Conservation (phyloP, 192 early-diverging fungal genomes). For the Spizellomyces sp. region DNA sequence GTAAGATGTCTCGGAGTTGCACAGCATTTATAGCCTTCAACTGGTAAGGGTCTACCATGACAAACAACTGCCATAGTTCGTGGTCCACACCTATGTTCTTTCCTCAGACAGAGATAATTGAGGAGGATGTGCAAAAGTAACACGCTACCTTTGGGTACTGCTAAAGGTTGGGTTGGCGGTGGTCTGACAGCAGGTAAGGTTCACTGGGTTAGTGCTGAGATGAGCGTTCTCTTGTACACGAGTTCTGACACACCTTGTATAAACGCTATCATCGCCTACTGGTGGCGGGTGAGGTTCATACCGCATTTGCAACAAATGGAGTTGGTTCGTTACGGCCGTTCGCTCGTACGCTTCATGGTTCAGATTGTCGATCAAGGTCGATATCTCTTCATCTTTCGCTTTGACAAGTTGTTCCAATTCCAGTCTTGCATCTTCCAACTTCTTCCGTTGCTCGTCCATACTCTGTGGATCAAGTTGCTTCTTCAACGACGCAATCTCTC, state of each 20-base stretch:
- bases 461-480: constrained; percentile 7
- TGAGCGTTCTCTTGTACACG: no score
- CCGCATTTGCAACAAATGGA: constrained; percentile 14
- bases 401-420: not conserved
- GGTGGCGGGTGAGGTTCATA: constrained; percentile 27
- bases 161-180: constrained; percentile 17
- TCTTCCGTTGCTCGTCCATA: not conserved
- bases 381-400: constrained; percentile 20
- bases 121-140: no score
- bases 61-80: constrained; percentile 23
- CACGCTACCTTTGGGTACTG: constrained; percentile 15
- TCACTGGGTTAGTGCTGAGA: not conserved
- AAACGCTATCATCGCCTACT: constrained; percentile 18
- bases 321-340: not conserved
- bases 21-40: constrained; percentile 30
- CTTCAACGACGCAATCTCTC: constrained; percentile 13
- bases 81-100: constrained; percentile 14
- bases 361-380: not conserved
- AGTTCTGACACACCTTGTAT: not conserved
- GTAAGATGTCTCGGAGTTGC: constrained; percentile 23
- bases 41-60: constrained; percentile 28
- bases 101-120: no score
- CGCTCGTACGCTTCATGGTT: not conserved
- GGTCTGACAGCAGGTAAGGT: not conserved
- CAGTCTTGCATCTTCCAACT: not conserved